These are phyloP conservation scores for Sclerotinia glacialis DNA, from an alignment of 2,329 filamentous ascomycete species.

Conservation along the genomic window DNA sequence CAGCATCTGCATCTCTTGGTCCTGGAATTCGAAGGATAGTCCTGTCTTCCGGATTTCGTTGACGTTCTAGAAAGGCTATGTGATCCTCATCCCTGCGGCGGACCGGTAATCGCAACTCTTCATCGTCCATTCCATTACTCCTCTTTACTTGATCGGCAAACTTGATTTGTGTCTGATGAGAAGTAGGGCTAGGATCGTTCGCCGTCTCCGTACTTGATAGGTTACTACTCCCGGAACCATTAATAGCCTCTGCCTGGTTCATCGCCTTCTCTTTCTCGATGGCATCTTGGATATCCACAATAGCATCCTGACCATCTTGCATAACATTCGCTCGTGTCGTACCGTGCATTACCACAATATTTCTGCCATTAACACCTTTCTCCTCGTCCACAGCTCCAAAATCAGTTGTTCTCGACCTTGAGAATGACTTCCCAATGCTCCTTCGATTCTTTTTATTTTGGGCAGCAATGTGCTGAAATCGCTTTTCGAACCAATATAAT, in stretches of 20 bases:
- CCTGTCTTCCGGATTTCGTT: constrained; percentile 69
- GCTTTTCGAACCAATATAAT: constrained; percentile 97
- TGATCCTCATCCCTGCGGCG: constrained; percentile 67
- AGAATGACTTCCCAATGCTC: constrained; percentile 60
- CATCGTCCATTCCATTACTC: constrained; percentile 54
- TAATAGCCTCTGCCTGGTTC: constrained; percentile 27
- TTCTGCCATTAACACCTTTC: constrained; percentile 60
- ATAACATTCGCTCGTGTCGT: constrained; percentile 51
- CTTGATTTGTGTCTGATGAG: constrained; percentile 46
- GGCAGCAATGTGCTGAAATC: constrained; percentile 79
- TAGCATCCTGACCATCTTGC: constrained; percentile 58
- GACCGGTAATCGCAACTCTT: constrained; percentile 50
- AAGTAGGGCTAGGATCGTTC: constrained; percentile 14
- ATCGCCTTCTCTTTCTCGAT: constrained; percentile 27
- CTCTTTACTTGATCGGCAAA: constrained; percentile 66
- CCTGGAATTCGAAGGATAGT: constrained; percentile 84
- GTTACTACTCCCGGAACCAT: constrained; percentile 26
- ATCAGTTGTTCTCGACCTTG: constrained; percentile 51
- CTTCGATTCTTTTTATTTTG: constrained; percentile 67
- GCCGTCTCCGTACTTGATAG: constrained; percentile 25
- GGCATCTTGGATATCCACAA: constrained; percentile 20
- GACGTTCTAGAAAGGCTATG: constrained; percentile 83
- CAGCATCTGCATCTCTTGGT: constrained; percentile 83
- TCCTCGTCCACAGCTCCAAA: constrained; percentile 45
- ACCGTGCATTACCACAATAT: constrained; percentile 64